phyloP scores from a whole-genome alignment of 805 yeast species.

The Lipomyces oligophaga region DNA sequence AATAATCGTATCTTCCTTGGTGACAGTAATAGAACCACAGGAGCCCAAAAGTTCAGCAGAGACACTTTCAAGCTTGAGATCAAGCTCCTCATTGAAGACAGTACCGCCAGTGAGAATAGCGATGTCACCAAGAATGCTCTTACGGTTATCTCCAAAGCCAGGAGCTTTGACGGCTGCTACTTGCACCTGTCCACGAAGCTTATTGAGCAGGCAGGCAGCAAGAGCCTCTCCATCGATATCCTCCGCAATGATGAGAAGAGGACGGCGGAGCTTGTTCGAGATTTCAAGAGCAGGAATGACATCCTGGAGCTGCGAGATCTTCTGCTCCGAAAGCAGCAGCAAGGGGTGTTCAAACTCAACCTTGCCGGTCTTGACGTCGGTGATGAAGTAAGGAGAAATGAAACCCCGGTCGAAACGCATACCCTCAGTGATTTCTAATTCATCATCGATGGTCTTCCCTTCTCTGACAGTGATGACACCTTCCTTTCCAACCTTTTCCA shows the following conservation, averaged over 20 bases:
- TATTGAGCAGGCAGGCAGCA: slow-evolving; percentile 95
- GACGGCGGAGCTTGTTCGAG: slow-evolving; percentile 90
- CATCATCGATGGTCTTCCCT: slow-evolving; percentile 95
- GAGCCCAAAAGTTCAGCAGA: slow-evolving; percentile 85
- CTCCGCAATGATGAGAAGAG: slow-evolving; percentile 88
- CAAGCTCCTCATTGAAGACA: slow-evolving; percentile 80
- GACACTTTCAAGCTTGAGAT: slow-evolving; percentile 91
- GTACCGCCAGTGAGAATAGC: slow-evolving; percentile 95
- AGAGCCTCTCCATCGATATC: slow-evolving; percentile 97
- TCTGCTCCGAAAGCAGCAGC: slow-evolving; percentile 84
- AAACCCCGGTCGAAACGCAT: slow-evolving; percentile 97
- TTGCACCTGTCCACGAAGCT: slow-evolving; percentile 96
- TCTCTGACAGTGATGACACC: slow-evolving; percentile 98
- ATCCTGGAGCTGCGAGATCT: slow-evolving; percentile 84
- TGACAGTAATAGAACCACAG: slow-evolving; percentile 84
- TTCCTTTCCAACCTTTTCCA: slow-evolving; percentile 98
- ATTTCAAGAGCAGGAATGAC: slow-evolving; percentile 88
- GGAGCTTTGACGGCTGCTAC: slow-evolving; percentile 98
- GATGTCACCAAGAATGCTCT: slow-evolving; percentile 91
- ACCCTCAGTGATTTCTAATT: slow-evolving; percentile 95
- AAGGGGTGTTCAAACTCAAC: slow-evolving; percentile 94
- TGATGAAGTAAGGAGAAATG: slow-evolving; percentile 94
- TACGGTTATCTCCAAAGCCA: slow-evolving; percentile 98
- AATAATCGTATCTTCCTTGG: slow-evolving; percentile 93
- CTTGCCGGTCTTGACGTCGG: slow-evolving; percentile 86